A percentile compares a stretch with the other conserved stretches of the same genome.
phyloP scores from a whole-genome alignment of 495 filamentous ascomycete species.

The Aspergillus hancockii region DNA sequence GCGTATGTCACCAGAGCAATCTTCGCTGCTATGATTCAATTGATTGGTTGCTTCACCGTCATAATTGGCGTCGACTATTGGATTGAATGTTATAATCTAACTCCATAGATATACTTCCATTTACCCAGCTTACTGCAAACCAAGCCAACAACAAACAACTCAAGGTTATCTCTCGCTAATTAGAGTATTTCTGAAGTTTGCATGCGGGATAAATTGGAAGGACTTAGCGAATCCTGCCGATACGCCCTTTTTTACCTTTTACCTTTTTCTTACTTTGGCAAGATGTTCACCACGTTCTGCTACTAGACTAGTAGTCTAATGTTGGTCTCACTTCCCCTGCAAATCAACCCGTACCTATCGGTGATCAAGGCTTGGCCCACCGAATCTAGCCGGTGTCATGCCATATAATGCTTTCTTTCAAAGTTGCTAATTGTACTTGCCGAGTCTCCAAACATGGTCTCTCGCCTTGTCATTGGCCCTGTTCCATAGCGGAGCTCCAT shows the following conservation, averaged over 20 bases:
- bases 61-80: background rate
- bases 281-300: background rate
- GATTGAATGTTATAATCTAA: no score
- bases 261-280: background rate
- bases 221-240: background rate
- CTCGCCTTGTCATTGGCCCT: no score
- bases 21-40: no score
- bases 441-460: no score
- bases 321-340: no score
- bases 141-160: background rate
- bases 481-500: no score
- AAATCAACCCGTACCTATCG: no score
- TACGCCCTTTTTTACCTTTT: background rate
- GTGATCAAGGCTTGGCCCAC: background rate
- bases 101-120: no score
- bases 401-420: background rate
- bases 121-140: no score
- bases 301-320: no score
- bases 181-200: background rate
- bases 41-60: background rate
- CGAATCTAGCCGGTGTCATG: background rate
- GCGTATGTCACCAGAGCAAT: no score
- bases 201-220: background rate
- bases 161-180: background rate
- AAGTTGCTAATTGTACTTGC: background rate